Conservation (phyloP, 495 filamentous ascomycete species). For the Podospora fimiseda region DNA sequence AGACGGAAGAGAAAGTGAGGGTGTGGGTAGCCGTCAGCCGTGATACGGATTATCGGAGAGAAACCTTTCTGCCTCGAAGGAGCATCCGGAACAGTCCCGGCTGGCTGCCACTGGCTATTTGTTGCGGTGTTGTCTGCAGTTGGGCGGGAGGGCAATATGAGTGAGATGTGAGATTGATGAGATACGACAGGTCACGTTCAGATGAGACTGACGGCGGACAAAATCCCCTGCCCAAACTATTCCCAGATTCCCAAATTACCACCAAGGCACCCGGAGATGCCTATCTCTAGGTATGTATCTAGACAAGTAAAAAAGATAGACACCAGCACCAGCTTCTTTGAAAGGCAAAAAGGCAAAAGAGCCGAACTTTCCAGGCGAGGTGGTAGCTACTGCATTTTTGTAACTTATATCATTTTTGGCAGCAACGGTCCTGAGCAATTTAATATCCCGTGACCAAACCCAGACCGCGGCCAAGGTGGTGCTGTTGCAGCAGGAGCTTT, state of each 20-base stretch:
- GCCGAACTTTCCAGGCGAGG: neutral
- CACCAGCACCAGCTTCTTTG: no score
- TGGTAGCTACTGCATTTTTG: neutral
- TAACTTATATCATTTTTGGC: neutral
- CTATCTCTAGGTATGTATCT: no score
- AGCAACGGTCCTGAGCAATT: constrained; percentile 5
- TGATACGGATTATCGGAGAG: neutral
- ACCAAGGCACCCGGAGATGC: neutral
- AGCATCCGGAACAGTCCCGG: constrained; percentile 10
- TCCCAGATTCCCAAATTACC: neutral
- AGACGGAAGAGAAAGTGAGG: neutral
- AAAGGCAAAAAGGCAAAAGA: neutral
- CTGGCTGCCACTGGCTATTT: constrained; percentile 7
- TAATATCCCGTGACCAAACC: constrained; percentile 6
- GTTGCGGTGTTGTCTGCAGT: constrained; percentile 8
- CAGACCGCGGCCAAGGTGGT: neutral
- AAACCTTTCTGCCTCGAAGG: neutral
- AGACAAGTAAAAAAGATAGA: no score
- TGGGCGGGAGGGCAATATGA: constrained; percentile 5
- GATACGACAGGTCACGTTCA: no score
- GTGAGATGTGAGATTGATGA: no score
- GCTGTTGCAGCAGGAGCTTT: neutral
- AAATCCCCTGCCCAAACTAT: no score
- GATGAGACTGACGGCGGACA: no score
- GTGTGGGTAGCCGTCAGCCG: neutral